These are phyloP conservation scores for Phoenix dactylifera DNA, from an alignment of 176 grass and related monocot genomes.

Conservation along the genomic window DNA sequence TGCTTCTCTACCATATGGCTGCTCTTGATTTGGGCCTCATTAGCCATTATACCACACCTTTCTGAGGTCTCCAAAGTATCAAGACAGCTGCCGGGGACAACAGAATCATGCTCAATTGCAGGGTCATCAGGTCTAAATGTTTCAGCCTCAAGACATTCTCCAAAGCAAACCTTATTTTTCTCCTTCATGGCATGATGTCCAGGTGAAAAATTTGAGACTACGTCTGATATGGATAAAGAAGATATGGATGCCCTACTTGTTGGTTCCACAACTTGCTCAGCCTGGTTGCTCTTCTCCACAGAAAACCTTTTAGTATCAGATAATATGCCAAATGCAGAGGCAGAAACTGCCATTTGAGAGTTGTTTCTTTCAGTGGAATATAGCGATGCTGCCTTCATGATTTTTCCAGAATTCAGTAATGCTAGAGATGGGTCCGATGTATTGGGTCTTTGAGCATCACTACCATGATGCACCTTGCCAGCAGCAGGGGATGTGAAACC, in stretches of 20 bases:
- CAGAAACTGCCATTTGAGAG: slow-evolving; percentile 16
- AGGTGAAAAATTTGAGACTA: slow-evolving; percentile 16
- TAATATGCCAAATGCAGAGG: slow-evolving; percentile 2
- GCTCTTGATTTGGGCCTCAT: too few species aligned
- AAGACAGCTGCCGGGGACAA: slow-evolving; percentile 19
- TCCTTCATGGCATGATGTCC: slow-evolving; percentile 25
- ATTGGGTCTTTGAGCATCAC: slow-evolving; percentile 23
- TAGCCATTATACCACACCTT: too few species aligned
- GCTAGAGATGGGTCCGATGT: slow-evolving; percentile 13
- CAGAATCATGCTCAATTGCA: slow-evolving; percentile 19
- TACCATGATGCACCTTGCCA: slow-evolving; percentile 15
- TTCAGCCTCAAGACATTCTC: slow-evolving; percentile 37
- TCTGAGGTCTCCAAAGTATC: slow-evolving; percentile 3
- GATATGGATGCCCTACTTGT: slow-evolving; percentile 20
- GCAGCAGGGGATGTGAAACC: slow-evolving; percentile 39
- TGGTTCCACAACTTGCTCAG: slow-evolving; percentile 18
- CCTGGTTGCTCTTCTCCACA: slow-evolving; percentile 17
- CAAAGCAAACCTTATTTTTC: slow-evolving; percentile 37
- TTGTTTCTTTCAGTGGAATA: slow-evolving; percentile 17
- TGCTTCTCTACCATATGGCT: too few species aligned
- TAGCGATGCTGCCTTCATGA: slow-evolving; percentile 12
- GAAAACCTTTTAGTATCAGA: slow-evolving; percentile 20
- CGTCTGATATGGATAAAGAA: slow-evolving; percentile 17
- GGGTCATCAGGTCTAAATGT: slow-evolving; percentile 22
- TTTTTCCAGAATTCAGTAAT: slow-evolving; percentile 13